Conservation (phyloP, 163 green algal species). For the Trebouxia gelatinosa region DNA sequence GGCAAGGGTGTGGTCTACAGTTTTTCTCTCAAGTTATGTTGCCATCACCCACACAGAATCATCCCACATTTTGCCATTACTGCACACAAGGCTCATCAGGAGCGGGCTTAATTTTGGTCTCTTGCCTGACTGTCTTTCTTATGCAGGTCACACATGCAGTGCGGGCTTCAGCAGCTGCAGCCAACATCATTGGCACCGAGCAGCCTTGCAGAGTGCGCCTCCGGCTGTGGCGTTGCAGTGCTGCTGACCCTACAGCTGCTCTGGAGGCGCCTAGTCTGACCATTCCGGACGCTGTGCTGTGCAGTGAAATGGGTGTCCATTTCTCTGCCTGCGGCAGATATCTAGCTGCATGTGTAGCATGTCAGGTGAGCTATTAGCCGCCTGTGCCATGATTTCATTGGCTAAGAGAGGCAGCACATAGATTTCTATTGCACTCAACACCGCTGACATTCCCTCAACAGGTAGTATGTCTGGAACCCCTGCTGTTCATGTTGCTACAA, state of each 20-base stretch:
- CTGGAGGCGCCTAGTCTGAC: slow-evolving; percentile 53
- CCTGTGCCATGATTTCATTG: neutral
- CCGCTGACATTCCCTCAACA: no score
- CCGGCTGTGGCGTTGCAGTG: slow-evolving; percentile 64
- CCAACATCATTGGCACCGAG: slow-evolving; percentile 65
- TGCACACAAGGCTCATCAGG: no score
- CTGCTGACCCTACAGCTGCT: slow-evolving; percentile 31
- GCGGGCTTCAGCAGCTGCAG: slow-evolving; percentile 32
- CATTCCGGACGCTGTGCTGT: slow-evolving; percentile 80
- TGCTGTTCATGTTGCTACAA: neutral
- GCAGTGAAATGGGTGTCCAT: slow-evolving; percentile 91
- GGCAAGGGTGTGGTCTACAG: no score
- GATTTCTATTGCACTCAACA: no score
- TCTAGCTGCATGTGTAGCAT: slow-evolving; percentile 59
- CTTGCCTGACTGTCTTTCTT: neutral
- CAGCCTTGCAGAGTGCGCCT: slow-evolving; percentile 83
- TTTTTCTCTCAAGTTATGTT: no score
- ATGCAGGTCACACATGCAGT: slow-evolving; percentile 34
- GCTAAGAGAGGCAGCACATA: neutral
- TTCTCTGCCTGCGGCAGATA: slow-evolving; percentile 82
- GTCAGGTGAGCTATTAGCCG: slow-evolving; percentile 11
- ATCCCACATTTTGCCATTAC: neutral
- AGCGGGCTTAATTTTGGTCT: no score
- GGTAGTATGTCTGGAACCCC: no score
- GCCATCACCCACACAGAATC: neutral